Evolutionary conservation across 2,329 filamentous ascomycete genomes (phyloP), one percentile per base, ranked within the genome.

Genomic region (Pyricularia pennisetigena): DNA sequence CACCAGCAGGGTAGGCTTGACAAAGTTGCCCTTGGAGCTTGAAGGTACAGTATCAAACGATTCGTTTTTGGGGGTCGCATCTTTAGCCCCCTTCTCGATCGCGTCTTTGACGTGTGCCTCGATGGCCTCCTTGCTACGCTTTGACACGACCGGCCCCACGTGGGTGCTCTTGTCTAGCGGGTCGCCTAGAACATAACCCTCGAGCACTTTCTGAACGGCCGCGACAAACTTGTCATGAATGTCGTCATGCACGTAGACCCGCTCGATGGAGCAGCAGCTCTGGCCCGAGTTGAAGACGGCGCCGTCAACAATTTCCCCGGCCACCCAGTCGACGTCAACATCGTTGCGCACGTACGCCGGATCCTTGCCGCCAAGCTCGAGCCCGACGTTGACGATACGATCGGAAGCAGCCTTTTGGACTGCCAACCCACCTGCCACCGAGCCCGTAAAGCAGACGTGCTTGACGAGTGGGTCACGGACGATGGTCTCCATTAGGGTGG

Each of bases 271-370:
- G 79, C 94, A 98, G 83, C 94, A 98, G 77, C 93, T 97, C 82
- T 98, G 94, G n/a, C 94, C 94, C 67, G 94, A 97, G 81, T 98
- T 98, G 84, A 98, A 98, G 69, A 98, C 83, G n/a, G 93, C 90
- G 24, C 94, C 94, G 73, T 98, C 94, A 16, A 98, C 93, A 74
- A 98, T 95, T 79, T 97, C 93, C 72, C 91, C 93, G 0, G 94
- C 94, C 0, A 90, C 94, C 94, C 94, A 97, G 65, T 88, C 87
- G 65, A 97, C 79, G 76, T 98, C 93, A 1, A 97, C 93, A 74
- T 98, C 94, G 7, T 82, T 82, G 70, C 94, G 85, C 68, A 98
- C 85, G 75, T 97, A 98, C 28, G 94, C 94, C 4, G 94, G 92
- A 76, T 98, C 94, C 76, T 98, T 98, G 71, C 94, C 94, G 71